Percentiles rank a stretch among this genome's conserved stretches.
phyloP scores from a whole-genome alignment of 2,329 filamentous ascomycete species.

The Truncatella angustata region DNA sequence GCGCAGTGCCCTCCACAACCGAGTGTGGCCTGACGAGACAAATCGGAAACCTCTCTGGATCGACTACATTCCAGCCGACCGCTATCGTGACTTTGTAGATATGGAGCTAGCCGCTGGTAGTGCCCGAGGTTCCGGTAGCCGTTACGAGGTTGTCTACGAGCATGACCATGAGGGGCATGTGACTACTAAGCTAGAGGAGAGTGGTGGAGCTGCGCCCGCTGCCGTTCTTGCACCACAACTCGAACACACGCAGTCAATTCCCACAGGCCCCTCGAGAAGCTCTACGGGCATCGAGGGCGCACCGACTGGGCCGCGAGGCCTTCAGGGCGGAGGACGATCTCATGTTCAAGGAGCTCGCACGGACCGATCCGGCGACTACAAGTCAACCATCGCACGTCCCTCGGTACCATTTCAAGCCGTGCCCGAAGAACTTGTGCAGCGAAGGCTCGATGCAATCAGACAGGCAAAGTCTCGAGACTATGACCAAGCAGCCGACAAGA shows the following conservation, averaged over 20 bases:
- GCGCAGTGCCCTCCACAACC: conserved; percentile 71
- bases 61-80: conserved; percentile 82
- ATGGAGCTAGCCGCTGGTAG: conserved; percentile 55
- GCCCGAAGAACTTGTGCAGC: conserved; percentile 58
- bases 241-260: conserved; percentile 23
- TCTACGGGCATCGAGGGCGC: conserved; percentile 30
- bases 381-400: conserved; percentile 40
- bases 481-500: conserved; percentile 36
- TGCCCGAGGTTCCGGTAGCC: conserved; percentile 37
- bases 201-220: conserved; percentile 24
- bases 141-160: conserved; percentile 76
- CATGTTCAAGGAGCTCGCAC: conserved; percentile 17
- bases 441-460: conserved; percentile 59
- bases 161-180: conserved; percentile 52
- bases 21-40: conserved; percentile 83
- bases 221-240: conserved; percentile 14
- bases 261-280: conserved; percentile 27
- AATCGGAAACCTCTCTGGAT: conserved; percentile 82
- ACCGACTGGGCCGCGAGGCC: conserved; percentile 38
- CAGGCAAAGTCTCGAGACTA: conserved; percentile 43
- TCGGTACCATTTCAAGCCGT: conserved; percentile 55
- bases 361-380: conserved; percentile 19
- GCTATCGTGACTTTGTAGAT: conserved; percentile 71
- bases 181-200: conserved; percentile 55
- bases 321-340: conserved; percentile 28